Percentiles rank a stretch among this genome's conserved stretches.
Evolutionary conservation across 75 land plant species (phyloP).

Genomic region (Sequoia sempervirens): DNA sequence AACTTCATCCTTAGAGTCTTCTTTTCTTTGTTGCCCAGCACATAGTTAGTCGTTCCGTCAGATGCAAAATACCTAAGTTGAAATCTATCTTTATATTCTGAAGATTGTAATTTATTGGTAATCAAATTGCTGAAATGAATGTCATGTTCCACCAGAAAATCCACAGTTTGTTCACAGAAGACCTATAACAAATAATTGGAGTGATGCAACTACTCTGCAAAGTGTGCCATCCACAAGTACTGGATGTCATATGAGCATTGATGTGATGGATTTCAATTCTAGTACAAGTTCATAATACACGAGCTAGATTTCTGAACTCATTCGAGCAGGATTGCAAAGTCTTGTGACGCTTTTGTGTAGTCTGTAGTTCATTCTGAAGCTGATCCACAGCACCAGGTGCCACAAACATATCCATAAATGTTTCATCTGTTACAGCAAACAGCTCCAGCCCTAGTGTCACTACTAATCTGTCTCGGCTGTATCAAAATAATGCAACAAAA

Average conservation of each 20-base stretch:
- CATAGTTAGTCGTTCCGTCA: not conserved
- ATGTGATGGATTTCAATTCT: not conserved
- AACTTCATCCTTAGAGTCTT: not conserved
- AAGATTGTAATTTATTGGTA: not conserved
- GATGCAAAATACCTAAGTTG: not conserved
- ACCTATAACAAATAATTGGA: not conserved
- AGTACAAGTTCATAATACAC: conserved; percentile 33
- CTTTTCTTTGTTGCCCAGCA: not conserved
- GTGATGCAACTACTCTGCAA: not conserved
- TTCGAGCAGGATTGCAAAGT: conserved; percentile 73
- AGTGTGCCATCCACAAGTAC: not conserved
- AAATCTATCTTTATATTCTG: not conserved
- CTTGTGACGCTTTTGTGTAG: conserved; percentile 66
- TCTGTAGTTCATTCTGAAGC: conserved; percentile 59
- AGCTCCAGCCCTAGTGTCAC: conserved; percentile 69
- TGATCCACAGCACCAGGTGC: conserved; percentile 83
- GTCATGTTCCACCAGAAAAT: not conserved
- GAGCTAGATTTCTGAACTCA: conserved; percentile 82
- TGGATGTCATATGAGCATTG: not conserved
- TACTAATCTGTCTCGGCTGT: conserved; percentile 68
- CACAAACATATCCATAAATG: conserved; percentile 96
- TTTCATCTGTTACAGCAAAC: conserved; percentile 80
- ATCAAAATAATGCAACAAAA: conserved; percentile 4
- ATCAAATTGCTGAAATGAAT: not conserved
- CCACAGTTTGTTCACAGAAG: not conserved